phyloP scores from a whole-genome alignment of 257 asterid genomes.

The Solanum boliviense region DNA sequence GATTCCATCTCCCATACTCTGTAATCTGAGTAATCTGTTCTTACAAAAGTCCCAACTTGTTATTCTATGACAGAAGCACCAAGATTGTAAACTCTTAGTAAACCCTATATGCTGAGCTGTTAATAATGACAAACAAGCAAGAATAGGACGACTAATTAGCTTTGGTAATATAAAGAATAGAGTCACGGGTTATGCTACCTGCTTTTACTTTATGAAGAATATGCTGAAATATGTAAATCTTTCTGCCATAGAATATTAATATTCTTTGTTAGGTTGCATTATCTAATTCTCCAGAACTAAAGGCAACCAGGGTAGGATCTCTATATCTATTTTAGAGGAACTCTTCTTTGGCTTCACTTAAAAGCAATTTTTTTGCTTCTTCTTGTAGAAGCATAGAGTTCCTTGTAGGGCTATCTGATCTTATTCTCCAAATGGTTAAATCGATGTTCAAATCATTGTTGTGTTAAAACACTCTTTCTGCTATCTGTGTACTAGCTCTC shows the following conservation, averaged over 20 bases:
- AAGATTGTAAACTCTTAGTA: not conserved
- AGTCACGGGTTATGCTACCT: not conserved
- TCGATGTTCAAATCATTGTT: not conserved
- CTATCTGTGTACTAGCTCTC: not conserved
- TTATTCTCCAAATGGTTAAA: not conserved
- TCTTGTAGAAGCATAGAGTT: not conserved
- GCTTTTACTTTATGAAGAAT: not conserved
- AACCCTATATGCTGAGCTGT: not conserved
- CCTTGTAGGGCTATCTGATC: not conserved
- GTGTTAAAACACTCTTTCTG: not conserved
- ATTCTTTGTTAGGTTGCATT: not conserved
- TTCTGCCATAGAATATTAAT: not conserved
- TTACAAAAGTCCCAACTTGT: not conserved
- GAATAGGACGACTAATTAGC: not conserved
- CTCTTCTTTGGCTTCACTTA: not conserved
- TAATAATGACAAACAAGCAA: not conserved
- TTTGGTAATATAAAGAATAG: not conserved
- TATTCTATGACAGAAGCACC: not conserved
- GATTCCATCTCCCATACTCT: not conserved
- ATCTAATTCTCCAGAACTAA: not conserved
- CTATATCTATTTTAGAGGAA: not conserved
- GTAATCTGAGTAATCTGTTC: not conserved
- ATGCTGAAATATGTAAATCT: not conserved
- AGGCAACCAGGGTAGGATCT: not conserved
- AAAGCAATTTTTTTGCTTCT: not conserved